Evolutionary conservation across 1,284 basidiomycete genomes (phyloP).

Genomic region (Rhizoctonia solani): DNA sequence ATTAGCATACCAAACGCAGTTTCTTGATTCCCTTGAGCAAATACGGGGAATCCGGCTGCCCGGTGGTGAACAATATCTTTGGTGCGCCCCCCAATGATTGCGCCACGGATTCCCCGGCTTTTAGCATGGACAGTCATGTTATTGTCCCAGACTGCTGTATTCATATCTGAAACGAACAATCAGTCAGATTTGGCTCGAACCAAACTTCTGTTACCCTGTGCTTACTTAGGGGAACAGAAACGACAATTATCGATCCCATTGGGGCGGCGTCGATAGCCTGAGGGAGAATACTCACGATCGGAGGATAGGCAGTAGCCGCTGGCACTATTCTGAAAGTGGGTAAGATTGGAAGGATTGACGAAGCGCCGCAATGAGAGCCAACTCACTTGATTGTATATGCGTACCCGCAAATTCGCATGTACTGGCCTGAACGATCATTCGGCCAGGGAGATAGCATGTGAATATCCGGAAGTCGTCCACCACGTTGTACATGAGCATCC

Average conservation of each 20-base stretch:
- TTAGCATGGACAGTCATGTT: conserved; percentile 88
- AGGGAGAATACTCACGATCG: conserved; percentile 63
- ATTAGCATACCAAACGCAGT: too few species aligned
- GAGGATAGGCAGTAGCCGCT: conserved; percentile 61
- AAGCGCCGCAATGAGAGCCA: conserved; percentile 23
- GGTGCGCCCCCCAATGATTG: conserved; percentile 78
- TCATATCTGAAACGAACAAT: conserved; percentile 55
- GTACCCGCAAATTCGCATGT: conserved; percentile 60
- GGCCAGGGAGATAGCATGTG: conserved; percentile 57
- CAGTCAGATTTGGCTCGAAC: too few species aligned
- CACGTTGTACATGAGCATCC: conserved; percentile 54
- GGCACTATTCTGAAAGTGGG: conserved; percentile 61
- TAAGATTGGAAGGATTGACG: background rate
- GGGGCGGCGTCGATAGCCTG: conserved; percentile 88
- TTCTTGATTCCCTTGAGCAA: conserved; percentile 64
- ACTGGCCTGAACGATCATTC: conserved; percentile 49
- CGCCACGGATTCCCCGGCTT: conserved; percentile 67
- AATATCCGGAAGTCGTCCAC: conserved; percentile 85
- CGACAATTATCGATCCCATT: conserved; percentile 69
- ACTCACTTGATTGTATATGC: conserved; percentile 80
- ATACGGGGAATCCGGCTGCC: conserved; percentile 70
- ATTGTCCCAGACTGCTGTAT: conserved; percentile 90
- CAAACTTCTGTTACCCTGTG: conserved; percentile 26
- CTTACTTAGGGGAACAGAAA: conserved; percentile 75
- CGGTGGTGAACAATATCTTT: conserved; percentile 82